Evolutionary conservation across 495 filamentous ascomycete species (phyloP).

Genomic region (Clohesyomyces aquaticus): DNA sequence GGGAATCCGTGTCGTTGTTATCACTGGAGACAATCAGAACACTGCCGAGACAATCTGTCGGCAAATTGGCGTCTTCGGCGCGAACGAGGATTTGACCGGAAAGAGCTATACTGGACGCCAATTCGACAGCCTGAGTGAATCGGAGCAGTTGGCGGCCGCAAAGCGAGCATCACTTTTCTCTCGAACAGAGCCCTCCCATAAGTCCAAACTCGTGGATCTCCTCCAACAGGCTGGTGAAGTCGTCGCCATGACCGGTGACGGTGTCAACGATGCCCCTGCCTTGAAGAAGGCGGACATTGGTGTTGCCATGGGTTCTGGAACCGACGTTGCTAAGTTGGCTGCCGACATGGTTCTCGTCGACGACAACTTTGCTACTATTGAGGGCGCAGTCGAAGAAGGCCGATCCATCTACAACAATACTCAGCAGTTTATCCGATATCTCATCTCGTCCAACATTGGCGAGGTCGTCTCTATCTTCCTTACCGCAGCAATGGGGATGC

Average conservation of each 20-base stretch:
- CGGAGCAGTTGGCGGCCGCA: slow-evolving; percentile 79
- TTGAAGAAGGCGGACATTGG: slow-evolving; percentile 99
- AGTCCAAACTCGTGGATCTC: slow-evolving; percentile 93
- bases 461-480: slow-evolving; percentile 99
- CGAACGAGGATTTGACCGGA: slow-evolving; percentile 78
- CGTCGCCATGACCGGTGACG: slow-evolving; percentile 99
- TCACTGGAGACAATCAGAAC: slow-evolving; percentile 96
- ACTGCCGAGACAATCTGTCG: slow-evolving; percentile 98
- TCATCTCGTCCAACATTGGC: slow-evolving; percentile 99
- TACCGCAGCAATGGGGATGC: slow-evolving; percentile 95
- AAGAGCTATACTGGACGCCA: slow-evolving; percentile 96
- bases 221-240: slow-evolving; percentile 92
- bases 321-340: slow-evolving; percentile 94
- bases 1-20: slow-evolving; percentile 95
- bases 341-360: slow-evolving; percentile 99
- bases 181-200: slow-evolving; percentile 93
- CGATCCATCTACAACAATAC: slow-evolving; percentile 99
- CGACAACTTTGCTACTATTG: slow-evolving; percentile 98
- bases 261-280: slow-evolving; percentile 97
- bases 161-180: slow-evolving; percentile 91
- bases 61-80: slow-evolving; percentile 90
- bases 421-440: slow-evolving; percentile 98
- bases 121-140: slow-evolving; percentile 82
- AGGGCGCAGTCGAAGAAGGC: slow-evolving; percentile 93
- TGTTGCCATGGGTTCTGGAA: slow-evolving; percentile 98